These are phyloP conservation scores for Avena eriantha DNA, from an alignment of 176 grass and related monocot species.

Conservation along the genomic window DNA sequence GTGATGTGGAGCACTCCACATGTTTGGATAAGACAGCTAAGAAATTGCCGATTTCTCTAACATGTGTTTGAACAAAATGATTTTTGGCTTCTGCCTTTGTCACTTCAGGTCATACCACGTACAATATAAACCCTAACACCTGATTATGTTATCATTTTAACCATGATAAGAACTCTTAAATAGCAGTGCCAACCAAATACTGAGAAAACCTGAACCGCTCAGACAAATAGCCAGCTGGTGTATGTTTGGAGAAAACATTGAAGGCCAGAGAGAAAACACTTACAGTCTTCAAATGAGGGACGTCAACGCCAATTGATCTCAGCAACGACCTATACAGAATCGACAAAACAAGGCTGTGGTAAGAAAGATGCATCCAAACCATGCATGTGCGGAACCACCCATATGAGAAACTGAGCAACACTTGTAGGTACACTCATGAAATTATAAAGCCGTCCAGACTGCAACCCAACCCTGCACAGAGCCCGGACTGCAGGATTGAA, in stretches of 20 bases:
- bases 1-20: slow-evolving; percentile 12
- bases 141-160: slow-evolving; percentile 12
- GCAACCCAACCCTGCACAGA: background rate
- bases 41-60: background rate
- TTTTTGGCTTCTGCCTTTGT: background rate
- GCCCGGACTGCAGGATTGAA: background rate
- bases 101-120: background rate
- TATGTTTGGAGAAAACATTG: slow-evolving; percentile 9
- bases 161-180: background rate
- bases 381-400: background rate
- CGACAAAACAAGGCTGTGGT: background rate
- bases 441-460: background rate
- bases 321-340: slow-evolving; percentile 49
- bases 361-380: slow-evolving; percentile 8
- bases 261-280: slow-evolving; percentile 31
- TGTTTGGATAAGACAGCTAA: slow-evolving; percentile 4
- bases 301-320: slow-evolving; percentile 59
- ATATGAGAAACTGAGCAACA: background rate
- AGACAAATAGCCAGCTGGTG: background rate
- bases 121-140: slow-evolving; percentile 12
- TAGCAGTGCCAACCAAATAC: slow-evolving; percentile 13
- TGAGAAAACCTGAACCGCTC: slow-evolving; percentile 21
- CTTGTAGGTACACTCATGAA: background rate
- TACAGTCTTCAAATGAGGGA: slow-evolving; percentile 57
- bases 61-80: background rate